Evolutionary conservation across 208 protist species (phyloP).

Genomic region (Angomonas ambiguus): DNA sequence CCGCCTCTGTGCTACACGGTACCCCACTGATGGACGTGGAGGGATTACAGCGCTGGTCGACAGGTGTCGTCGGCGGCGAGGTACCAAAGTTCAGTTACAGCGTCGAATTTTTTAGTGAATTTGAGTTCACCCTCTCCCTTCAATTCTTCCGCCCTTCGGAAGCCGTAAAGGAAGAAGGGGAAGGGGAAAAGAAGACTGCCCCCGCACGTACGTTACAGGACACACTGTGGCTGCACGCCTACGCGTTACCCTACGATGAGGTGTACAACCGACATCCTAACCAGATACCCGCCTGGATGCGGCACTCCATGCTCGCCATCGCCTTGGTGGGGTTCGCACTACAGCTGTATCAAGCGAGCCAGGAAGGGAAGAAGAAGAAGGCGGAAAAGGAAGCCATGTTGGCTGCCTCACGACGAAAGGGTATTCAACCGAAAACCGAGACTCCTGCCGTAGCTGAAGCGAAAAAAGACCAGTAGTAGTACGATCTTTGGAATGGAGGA

Average conservation of each 20-base stretch:
- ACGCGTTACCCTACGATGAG: conserved; percentile 27
- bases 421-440: conserved; percentile 1
- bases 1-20: neutral
- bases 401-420: too few relatives aligned
- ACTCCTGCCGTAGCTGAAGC: conserved; percentile 13
- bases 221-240: conserved; percentile 65
- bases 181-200: too few relatives aligned
- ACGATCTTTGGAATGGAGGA: neutral
- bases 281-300: conserved; percentile 30
- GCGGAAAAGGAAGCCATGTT: conserved; percentile 23
- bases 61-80: neutral
- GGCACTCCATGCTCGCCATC: conserved; percentile 24
- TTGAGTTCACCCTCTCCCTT: conserved; percentile 53
- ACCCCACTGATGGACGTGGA: neutral
- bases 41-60: neutral
- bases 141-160: conserved; percentile 12
- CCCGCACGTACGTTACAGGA: too few relatives aligned
- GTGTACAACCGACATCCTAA: conserved; percentile 28
- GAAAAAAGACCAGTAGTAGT: conserved; percentile 1
- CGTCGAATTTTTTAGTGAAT: conserved; percentile 56
- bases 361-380: conserved; percentile 31
- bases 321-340: conserved; percentile 30
- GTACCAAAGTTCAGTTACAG: conserved; percentile 16
- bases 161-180: neutral
- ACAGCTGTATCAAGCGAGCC: conserved; percentile 34